Evolutionary conservation across 345 rosid species (phyloP).

Genomic region (Euphorbia peplus): DNA sequence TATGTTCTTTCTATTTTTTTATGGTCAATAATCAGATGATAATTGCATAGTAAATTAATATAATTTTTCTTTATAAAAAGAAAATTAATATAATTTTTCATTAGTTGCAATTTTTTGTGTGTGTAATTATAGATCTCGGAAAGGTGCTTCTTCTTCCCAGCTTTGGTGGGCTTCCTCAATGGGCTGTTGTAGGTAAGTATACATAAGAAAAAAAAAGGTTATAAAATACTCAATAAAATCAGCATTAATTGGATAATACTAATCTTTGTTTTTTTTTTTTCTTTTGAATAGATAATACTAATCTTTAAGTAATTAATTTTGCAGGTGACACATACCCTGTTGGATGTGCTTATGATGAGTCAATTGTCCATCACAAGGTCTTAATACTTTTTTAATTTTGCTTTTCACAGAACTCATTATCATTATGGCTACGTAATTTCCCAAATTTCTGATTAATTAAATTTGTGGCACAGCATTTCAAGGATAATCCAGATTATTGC

Average conservation of each 20-base stretch:
- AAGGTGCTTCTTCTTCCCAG: constrained; percentile 69
- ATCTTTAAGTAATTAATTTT: not conserved
- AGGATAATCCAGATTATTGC: constrained; percentile 50
- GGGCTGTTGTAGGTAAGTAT: constrained; percentile 85
- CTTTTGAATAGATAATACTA: too few relatives aligned
- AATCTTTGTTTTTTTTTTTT: too few relatives aligned
- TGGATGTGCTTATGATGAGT: constrained; percentile 75
- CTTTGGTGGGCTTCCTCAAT: constrained; percentile 86
- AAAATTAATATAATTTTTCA: too few relatives aligned
- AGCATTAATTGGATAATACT: too few relatives aligned
- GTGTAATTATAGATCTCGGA: constrained; percentile 58
- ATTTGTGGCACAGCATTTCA: constrained; percentile 40
- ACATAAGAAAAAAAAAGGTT: not conserved
- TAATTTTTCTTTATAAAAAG: too few relatives aligned
- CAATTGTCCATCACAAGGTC: constrained; percentile 81
- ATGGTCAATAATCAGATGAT: too few relatives aligned
- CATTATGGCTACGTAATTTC: not conserved
- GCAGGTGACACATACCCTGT: constrained; percentile 79
- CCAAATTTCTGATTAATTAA: not conserved
- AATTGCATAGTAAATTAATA: too few relatives aligned
- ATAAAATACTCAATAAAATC: too few relatives aligned
- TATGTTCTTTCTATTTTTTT: too few relatives aligned
- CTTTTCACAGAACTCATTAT: not conserved
- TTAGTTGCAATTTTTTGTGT: not conserved
- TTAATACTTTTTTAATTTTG: not conserved